Percentiles rank a stretch among this genome's conserved stretches.
phyloP scores from a whole-genome alignment of 2,329 filamentous ascomycete species.

The Shiraia bambusicola region DNA sequence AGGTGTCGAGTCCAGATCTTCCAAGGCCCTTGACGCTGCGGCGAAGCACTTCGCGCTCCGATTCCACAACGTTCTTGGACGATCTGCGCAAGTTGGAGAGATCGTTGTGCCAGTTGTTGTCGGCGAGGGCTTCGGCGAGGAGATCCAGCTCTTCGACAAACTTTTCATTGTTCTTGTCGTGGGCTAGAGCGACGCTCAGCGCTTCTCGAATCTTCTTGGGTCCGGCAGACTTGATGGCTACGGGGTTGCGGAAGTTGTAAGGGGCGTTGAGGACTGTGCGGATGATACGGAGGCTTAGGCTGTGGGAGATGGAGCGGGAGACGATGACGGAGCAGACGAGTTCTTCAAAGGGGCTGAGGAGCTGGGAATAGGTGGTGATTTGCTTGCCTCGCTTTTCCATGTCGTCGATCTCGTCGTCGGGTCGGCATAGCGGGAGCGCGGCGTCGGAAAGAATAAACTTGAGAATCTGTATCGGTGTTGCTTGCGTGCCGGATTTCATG shows the following conservation, averaged over 20 bases:
- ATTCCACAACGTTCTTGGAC: conserved; percentile 21
- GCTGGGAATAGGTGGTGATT: conserved; percentile 35
- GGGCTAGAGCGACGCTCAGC: conserved; percentile 46
- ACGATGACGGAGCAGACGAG: conserved; percentile 49
- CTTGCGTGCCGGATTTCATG: not conserved
- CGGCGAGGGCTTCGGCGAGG: conserved; percentile 34
- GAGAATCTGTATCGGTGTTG: conserved; percentile 27
- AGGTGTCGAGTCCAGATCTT: conserved; percentile 46
- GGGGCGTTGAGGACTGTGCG: conserved; percentile 50
- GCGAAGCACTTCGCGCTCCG: conserved; percentile 35
- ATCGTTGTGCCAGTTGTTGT: conserved; percentile 35
- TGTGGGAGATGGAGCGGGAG: conserved; percentile 49
- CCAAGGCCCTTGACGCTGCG: conserved; percentile 46
- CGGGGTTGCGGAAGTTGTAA: conserved; percentile 41
- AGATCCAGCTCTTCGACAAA: conserved; percentile 45
- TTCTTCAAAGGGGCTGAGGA: conserved; percentile 48
- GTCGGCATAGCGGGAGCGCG: conserved; percentile 33
- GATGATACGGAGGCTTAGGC: conserved; percentile 47
- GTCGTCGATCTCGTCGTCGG: conserved; percentile 37
- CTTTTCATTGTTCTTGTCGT: conserved; percentile 52
- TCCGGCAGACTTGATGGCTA: conserved; percentile 40
- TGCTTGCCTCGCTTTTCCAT: conserved; percentile 23
- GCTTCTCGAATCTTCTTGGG: conserved; percentile 43
- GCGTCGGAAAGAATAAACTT: conserved; percentile 36
- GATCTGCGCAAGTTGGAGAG: conserved; percentile 38